Evolutionary conservation across 2,329 filamentous ascomycete genomes (phyloP), one percentile per base, ranked within the genome.

Genomic region (Penicillium sp.): DNA sequence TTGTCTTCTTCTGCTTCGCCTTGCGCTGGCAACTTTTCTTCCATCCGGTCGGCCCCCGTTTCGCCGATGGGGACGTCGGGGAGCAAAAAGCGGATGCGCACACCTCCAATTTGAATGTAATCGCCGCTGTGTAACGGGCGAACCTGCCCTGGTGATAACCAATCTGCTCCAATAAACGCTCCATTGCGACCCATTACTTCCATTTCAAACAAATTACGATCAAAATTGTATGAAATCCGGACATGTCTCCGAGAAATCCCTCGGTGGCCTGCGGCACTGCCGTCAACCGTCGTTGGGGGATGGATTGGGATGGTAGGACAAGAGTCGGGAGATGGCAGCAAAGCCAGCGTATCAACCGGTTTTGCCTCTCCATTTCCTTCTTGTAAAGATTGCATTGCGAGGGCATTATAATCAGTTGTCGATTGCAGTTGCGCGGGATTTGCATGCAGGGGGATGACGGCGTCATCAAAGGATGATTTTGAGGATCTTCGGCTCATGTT

Each of bases 191-290:
- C 83, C 46, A 84, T 76, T 2, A 86, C 80, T 50, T 81, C 74
- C 72, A 86, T 77, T 61, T 84, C 79, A 64, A 85, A 87, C 34
- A 76, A 62, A 43, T 80, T 78, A 35, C 77, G 74, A 39, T 83
- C 77, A 57, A 82, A 81, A 54, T 84, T 83, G 72, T 83, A 87
- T 26, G 77, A 74, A 55, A 87, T 85, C 55, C 79, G 81, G 48
- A 84, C 78, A 64, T 87, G 84, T 61, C 83, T 79, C 23, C 84
- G 77, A 4, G 84, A 87, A 32, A 87, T 86, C 40, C 79, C 79
- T 57, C 80, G 81, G 59, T 84, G 81, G 14, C 77, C 77, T 11
- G 76, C 76, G 2, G 78, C 72, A 52, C 62, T 71, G 40, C 74
- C 79, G 42, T 77, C 73, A 35, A 74, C 66, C 14, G 76, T 76